These are phyloP conservation scores for Paspalum vaginatum DNA, from an alignment of 176 grass and related monocot genomes.

Conservation along the genomic window DNA sequence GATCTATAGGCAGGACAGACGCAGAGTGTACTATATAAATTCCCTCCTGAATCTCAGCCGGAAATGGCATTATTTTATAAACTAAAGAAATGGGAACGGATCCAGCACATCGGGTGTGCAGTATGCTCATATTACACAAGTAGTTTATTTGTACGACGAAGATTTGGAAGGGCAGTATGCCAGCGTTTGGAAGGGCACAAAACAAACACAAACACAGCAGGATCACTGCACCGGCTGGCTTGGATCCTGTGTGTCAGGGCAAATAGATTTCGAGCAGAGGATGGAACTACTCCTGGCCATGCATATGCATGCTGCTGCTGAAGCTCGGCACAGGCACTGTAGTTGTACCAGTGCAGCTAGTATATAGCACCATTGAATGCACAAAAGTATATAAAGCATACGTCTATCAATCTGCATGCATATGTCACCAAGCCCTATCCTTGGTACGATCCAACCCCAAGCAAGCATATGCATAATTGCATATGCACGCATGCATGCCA, in stretches of 20 bases:
- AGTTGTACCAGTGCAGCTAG: not conserved
- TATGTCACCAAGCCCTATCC: constrained; percentile 37
- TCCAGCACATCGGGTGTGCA: not conserved
- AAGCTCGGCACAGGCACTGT: not conserved
- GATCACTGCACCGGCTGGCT: not conserved
- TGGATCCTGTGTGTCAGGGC: constrained; percentile 46
- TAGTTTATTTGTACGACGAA: constrained; percentile 27
- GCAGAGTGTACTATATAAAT: not conserved
- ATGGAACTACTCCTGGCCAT: constrained; percentile 27
- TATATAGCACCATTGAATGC: constrained; percentile 37
- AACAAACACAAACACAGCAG: constrained; percentile 19
- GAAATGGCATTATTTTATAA: not conserved
- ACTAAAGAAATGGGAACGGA: not conserved
- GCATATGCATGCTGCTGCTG: not conserved
- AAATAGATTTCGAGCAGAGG: constrained; percentile 38
- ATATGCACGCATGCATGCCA: constrained; percentile 13
- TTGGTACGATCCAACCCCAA: not conserved
- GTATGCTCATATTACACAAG: not conserved
- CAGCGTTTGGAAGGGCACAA: constrained; percentile 33
- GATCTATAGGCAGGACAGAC: not conserved
- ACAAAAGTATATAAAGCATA: constrained; percentile 27
- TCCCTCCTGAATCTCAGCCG: constrained; percentile 3
- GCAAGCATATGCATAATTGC: too few relatives aligned
- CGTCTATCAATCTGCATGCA: constrained; percentile 43
- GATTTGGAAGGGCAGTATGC: constrained; percentile 27